A percentile compares a stretch with the other conserved stretches of the same genome.
These are phyloP conservation scores for Diplodia corticola DNA, from an alignment of 2,329 filamentous ascomycete genomes.

Conservation along the genomic window DNA sequence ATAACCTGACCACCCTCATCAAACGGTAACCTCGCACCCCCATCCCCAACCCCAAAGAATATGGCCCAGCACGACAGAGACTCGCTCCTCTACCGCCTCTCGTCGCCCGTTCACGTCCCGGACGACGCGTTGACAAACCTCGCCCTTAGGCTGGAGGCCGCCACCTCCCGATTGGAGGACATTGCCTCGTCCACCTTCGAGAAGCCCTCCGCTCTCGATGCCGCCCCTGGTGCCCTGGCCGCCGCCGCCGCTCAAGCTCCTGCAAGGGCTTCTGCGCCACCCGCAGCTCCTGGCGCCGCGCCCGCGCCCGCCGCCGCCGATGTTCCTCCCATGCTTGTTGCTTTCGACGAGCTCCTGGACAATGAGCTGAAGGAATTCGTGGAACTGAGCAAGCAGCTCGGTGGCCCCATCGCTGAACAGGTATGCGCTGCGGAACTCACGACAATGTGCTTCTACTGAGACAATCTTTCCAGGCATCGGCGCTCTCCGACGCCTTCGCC, in stretches of 20 bases:
- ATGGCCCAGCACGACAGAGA: slow-evolving; percentile 25
- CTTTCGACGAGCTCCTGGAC: slow-evolving; percentile 79
- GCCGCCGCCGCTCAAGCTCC: slow-evolving; percentile 29
- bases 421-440: slow-evolving; percentile 45
- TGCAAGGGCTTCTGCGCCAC: slow-evolving; percentile 31
- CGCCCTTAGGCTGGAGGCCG: slow-evolving; percentile 82
- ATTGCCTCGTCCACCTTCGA: slow-evolving; percentile 78
- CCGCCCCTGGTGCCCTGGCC: slow-evolving; percentile 39
- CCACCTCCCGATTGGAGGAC: slow-evolving; percentile 92
- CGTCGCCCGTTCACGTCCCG: slow-evolving; percentile 27
- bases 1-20: slow-evolving; percentile 95
- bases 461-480: slow-evolving; percentile 49
- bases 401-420: slow-evolving; percentile 77
- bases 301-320: slow-evolving; percentile 28
- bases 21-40: slow-evolving; percentile 72
- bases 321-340: slow-evolving; percentile 68
- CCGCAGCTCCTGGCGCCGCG: slow-evolving; percentile 29
- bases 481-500: slow-evolving; percentile 67
- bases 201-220: slow-evolving; percentile 44
- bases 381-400: slow-evolving; percentile 73
- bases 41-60: slow-evolving; percentile 26
- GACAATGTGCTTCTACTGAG: not conserved
- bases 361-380: slow-evolving; percentile 76
- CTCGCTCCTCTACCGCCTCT: slow-evolving; percentile 26
- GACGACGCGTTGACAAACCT: slow-evolving; percentile 51